These are phyloP conservation scores for Phytophthora citrophthora DNA, from an alignment of 352 stramenopile species.

Conservation along the genomic window DNA sequence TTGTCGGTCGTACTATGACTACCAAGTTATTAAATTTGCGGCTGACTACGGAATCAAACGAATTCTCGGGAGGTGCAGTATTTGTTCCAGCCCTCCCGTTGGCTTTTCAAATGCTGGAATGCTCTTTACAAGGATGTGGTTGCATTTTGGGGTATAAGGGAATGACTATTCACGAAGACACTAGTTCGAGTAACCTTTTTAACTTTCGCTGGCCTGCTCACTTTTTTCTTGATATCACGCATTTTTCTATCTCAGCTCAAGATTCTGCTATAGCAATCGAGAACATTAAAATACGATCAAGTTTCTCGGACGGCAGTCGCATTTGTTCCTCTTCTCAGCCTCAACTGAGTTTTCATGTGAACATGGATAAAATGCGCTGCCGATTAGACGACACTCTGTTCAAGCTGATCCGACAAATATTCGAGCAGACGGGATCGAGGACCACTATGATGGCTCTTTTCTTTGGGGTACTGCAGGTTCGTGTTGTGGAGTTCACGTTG, in stretches of 20 bases:
- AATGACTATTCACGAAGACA: background rate
- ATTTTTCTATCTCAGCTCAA: conserved; percentile 33
- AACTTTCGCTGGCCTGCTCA: conserved; percentile 19
- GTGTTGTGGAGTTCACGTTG: conserved; percentile 61
- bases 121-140: conserved; percentile 60
- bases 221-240: conserved; percentile 50
- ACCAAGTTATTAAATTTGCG: conserved; percentile 42
- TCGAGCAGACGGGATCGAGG: conserved; percentile 5
- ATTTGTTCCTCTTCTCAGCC: conserved; percentile 55
- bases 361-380: conserved; percentile 52
- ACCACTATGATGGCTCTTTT: conserved; percentile 41
- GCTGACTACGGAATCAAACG: conserved; percentile 68
- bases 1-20: conserved; percentile 29
- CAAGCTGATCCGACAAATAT: conserved; percentile 19
- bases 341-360: conserved; percentile 52
- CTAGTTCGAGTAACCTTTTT: background rate
- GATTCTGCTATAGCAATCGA: conserved; percentile 49
- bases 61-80: conserved; percentile 65
- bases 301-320: conserved; percentile 56
- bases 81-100: conserved; percentile 71
- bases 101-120: conserved; percentile 79
- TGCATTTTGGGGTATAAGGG: conserved; percentile 36
- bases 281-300: conserved; percentile 44
- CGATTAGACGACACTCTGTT: conserved; percentile 44
- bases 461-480: conserved; percentile 58